A percentile compares a stretch with the other conserved stretches of the same genome.
Conservation (phyloP, 2,329 filamentous ascomycete species). For the Ascochyta lentis region DNA sequence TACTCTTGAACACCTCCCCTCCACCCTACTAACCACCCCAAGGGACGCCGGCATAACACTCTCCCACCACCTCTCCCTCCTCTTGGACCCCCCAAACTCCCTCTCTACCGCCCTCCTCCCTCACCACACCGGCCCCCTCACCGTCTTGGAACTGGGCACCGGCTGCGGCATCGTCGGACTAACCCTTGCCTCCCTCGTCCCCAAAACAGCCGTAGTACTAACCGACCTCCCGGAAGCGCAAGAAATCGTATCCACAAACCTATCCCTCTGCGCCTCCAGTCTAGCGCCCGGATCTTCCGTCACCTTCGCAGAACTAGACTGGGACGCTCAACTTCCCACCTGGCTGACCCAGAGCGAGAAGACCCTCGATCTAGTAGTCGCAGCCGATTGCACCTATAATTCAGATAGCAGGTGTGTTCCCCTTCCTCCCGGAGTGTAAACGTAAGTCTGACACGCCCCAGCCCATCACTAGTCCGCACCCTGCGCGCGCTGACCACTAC, state of each 20-base stretch:
- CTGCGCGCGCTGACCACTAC: constrained; percentile 56
- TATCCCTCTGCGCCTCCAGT: background rate
- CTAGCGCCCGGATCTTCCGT: constrained; percentile 53
- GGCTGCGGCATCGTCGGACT: constrained; percentile 73
- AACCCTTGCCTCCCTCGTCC: constrained; percentile 62
- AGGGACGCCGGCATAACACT: constrained; percentile 68
- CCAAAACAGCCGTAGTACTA: constrained; percentile 60
- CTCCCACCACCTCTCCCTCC: constrained; percentile 58
- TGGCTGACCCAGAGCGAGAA: constrained; percentile 5
- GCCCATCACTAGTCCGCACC: constrained; percentile 67
- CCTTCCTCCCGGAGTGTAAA: background rate
- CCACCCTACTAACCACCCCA: constrained; percentile 1
- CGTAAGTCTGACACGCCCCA: background rate
- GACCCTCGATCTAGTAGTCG: constrained; percentile 64
- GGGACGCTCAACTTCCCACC: constrained; percentile 61
- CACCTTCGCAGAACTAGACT: constrained; percentile 65
- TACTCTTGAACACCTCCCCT: background rate
- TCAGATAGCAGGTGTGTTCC: constrained; percentile 59
- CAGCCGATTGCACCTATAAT: constrained; percentile 78
- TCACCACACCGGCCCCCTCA: constrained; percentile 21
- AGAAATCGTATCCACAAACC: constrained; percentile 58
- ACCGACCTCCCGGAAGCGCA: constrained; percentile 71
- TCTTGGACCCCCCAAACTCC: constrained; percentile 20
- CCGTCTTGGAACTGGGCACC: constrained; percentile 69
- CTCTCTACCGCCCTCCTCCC: constrained; percentile 3